Evolutionary conservation across 2,329 filamentous ascomycete species (phyloP).

Genomic region (Pseudodiploospora longispora): DNA sequence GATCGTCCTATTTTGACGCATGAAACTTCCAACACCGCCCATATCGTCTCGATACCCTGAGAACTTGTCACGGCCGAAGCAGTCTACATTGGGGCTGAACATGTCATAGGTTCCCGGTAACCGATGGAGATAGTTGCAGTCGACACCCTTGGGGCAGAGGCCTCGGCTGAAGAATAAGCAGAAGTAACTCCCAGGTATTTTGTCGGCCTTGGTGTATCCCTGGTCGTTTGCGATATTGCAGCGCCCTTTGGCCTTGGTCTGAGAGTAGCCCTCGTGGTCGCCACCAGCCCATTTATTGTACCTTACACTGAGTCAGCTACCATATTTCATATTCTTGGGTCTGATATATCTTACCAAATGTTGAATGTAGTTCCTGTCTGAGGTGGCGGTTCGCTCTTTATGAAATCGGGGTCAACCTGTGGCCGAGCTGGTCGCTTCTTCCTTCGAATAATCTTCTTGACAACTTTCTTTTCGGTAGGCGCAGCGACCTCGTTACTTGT

Average conservation of each 20-base stretch:
- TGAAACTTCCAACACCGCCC: slow-evolving; percentile 91
- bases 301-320: slow-evolving; percentile 49
- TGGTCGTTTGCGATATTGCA: slow-evolving; percentile 78
- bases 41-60: slow-evolving; percentile 94
- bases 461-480: slow-evolving; percentile 47
- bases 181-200: slow-evolving; percentile 74
- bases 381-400: slow-evolving; percentile 77
- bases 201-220: slow-evolving; percentile 72
- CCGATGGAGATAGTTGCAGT: slow-evolving; percentile 91
- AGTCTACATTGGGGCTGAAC: slow-evolving; percentile 90
- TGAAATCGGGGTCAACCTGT: slow-evolving; percentile 77
- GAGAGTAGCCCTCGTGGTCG: slow-evolving; percentile 85
- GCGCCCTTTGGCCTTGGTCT: slow-evolving; percentile 75
- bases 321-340: not conserved
- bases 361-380: slow-evolving; percentile 96
- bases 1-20: slow-evolving; percentile 86
- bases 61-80: slow-evolving; percentile 82
- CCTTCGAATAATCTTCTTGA: slow-evolving; percentile 86
- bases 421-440: slow-evolving; percentile 84
- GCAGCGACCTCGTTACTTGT: slow-evolving; percentile 37
- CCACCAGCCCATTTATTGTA: slow-evolving; percentile 98
- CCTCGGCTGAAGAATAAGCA: slow-evolving; percentile 89
- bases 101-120: slow-evolving; percentile 80
- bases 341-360: slow-evolving; percentile 28
- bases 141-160: slow-evolving; percentile 73